A percentile compares a stretch with the other conserved stretches of the same genome.
Evolutionary conservation across 2,329 filamentous ascomycete genomes (phyloP).

Genomic region (Ascochyta clinopodiicola): DNA sequence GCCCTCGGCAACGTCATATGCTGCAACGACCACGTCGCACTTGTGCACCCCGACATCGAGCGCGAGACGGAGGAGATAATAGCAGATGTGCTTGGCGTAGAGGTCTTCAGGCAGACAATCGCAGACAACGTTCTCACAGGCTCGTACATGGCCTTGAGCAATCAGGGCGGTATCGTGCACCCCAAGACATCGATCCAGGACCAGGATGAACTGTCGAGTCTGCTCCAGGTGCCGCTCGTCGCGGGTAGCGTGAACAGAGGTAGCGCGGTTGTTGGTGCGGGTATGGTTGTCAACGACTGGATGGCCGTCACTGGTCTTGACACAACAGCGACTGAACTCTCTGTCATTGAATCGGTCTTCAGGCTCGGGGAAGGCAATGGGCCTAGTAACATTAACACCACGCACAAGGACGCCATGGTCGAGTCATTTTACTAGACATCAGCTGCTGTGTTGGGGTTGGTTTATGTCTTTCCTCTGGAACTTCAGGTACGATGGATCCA

Average conservation of each 20-base stretch:
- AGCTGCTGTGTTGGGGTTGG: not conserved
- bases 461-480: constrained; percentile 1
- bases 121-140: constrained; percentile 97
- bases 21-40: constrained; percentile 93
- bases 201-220: constrained; percentile 92
- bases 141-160: constrained; percentile 94
- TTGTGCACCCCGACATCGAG: constrained; percentile 95
- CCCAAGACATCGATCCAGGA: constrained; percentile 97
- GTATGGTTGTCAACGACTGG: constrained; percentile 98
- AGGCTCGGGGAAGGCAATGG: constrained; percentile 82
- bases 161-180: constrained; percentile 95
- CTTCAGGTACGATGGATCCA: not conserved
- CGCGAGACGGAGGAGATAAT: constrained; percentile 99
- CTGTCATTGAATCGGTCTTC: constrained; percentile 96
- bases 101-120: constrained; percentile 92
- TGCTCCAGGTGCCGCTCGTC: constrained; percentile 94
- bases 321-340: constrained; percentile 96
- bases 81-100: constrained; percentile 87
- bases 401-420: constrained; percentile 96
- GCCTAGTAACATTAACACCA: constrained; percentile 78
- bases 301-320: constrained; percentile 89
- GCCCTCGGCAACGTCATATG: constrained; percentile 97
- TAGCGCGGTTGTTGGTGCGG: constrained; percentile 91
- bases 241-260: constrained; percentile 94
- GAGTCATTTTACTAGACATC: constrained; percentile 89